A percentile compares a stretch with the other conserved stretches of the same genome.
Conservation (phyloP, 805 yeast species). For the Suhomyces faveliae region DNA sequence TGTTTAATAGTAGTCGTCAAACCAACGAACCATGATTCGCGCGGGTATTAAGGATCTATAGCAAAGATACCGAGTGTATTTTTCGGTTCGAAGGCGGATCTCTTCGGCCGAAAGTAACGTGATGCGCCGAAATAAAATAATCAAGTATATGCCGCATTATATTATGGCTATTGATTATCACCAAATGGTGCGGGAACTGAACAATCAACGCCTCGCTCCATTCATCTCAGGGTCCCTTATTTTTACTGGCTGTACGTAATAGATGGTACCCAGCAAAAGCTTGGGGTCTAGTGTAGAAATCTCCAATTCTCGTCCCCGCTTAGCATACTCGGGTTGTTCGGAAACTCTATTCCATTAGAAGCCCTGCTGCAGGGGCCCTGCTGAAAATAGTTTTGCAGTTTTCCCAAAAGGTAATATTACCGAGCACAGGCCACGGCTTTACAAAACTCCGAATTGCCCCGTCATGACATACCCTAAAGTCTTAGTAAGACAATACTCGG, state of each 20-base stretch:
- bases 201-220: not conserved
- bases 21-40: not conserved
- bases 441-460: not conserved
- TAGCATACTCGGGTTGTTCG: not conserved
- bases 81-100: not conserved
- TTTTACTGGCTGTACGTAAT: too few relatives aligned
- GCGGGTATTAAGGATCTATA: not conserved
- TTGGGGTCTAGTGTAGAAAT: too few relatives aligned
- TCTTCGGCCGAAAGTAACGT: not conserved
- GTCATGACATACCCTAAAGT: not conserved
- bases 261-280: too few relatives aligned
- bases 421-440: not conserved
- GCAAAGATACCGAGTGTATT: not conserved
- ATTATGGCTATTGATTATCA: not conserved
- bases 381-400: not conserved
- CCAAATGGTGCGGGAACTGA: not conserved
- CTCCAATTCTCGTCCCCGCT: too few relatives aligned
- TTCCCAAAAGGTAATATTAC: not conserved
- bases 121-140: not conserved
- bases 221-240: not conserved
- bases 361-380: not conserved
- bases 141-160: not conserved
- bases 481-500: too few relatives aligned
- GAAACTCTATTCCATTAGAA: not conserved
- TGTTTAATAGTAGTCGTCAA: not conserved